A percentile compares a stretch with the other conserved stretches of the same genome.
Evolutionary conservation across 345 rosid species (phyloP).

Genomic region (Lumnitzera racemosa): DNA sequence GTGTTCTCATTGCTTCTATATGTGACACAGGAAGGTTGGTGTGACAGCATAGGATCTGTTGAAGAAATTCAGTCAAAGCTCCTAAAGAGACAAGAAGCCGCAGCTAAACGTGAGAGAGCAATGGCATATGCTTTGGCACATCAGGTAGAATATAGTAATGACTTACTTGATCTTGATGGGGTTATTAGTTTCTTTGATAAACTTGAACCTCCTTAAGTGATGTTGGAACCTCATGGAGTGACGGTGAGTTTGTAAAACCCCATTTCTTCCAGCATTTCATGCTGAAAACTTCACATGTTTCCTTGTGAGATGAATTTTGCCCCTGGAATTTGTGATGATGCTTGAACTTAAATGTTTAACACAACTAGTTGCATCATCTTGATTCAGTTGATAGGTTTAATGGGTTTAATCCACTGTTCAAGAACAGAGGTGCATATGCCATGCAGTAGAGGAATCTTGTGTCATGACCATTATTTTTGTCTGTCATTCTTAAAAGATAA

Average conservation of each 20-base stretch:
- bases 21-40: constrained; percentile 85
- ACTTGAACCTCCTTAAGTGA: background rate
- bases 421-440: too few relatives aligned
- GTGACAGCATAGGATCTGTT: constrained; percentile 92
- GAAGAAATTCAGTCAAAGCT: constrained; percentile 90
- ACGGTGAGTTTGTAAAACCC: too few relatives aligned
- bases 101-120: constrained; percentile 98
- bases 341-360: too few relatives aligned
- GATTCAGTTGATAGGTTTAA: too few relatives aligned
- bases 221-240: background rate
- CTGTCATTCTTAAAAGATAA: background rate
- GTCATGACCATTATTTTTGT: too few relatives aligned
- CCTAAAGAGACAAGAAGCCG: constrained; percentile 95
- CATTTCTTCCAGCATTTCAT: too few relatives aligned
- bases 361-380: too few relatives aligned
- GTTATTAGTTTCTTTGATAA: background rate
- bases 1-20: constrained; percentile 4
- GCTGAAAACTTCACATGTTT: too few relatives aligned
- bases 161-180: constrained; percentile 4
- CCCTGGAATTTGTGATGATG: too few relatives aligned
- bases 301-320: too few relatives aligned
- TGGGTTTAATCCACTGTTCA: too few relatives aligned
- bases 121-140: constrained; percentile 99
- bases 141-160: constrained; percentile 45
- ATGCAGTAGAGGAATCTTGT: too few relatives aligned